Base-by-base conservation (phyloP, 805 yeast genomes). In the Metschnikowia aberdeeniae region DNA sequence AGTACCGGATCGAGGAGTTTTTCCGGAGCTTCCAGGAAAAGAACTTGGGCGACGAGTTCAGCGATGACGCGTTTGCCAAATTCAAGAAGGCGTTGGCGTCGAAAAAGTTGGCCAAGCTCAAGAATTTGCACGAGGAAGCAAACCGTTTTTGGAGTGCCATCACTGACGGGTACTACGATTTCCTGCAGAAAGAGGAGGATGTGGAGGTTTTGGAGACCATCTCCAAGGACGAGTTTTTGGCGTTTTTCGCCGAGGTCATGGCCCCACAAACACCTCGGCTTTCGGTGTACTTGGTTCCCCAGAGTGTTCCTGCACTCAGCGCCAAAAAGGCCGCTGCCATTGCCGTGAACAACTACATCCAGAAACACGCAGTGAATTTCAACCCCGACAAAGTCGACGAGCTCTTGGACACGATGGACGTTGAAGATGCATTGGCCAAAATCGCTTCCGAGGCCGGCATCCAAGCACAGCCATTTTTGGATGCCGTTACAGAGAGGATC, bases 71-170 rank as follows among this genome's bases (percentile, higher is more conserved):
- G 45, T 89, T 84, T 55, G 68, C 69, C 14, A 80, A 80, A 53
- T 86, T 84, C 62, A 83, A 86, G 44, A 76, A 75, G 42, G 85
- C 96, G 1, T 73, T 90, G 47, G 67, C 81, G 43, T 75, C 76
- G 45, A 78, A 79, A 61, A 81, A 87, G 54, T 64, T 78, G 34
- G 86, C 86, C 57, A 86, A 85, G 55, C 72, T 78, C 56, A 88
- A 87, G 66, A 89, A 89, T 55, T 71, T 90, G 65, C 68, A 71
- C 44, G 96, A 92, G 60, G 98, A 93, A 64, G 73, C 79, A 40
- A 59, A 68, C 8, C 70, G 82, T 55, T 83, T 78, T 62, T 81
- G 89, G 78, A 71, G 76, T 43, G 73, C 80, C 11, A 84, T 93
- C 46, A 77, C 79, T 27, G 73, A 80, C 45, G 97, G 97, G 5